Conservation (phyloP, 108 stramenopile genomes). For the Epithemia pelagica region DNA sequence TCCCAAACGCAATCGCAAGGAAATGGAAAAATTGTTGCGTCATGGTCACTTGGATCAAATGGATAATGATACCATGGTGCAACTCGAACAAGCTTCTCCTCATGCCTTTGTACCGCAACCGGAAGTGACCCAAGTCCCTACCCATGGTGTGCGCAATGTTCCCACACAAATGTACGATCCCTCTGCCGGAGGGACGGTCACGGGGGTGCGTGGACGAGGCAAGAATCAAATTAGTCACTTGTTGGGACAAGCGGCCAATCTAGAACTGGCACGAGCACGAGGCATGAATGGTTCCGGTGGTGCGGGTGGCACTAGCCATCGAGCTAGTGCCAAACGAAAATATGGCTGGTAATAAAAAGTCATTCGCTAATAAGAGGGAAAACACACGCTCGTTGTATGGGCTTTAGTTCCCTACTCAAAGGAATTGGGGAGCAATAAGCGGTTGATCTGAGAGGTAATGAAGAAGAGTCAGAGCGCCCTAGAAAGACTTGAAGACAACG, state of each 20-base stretch:
- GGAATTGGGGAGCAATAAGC: too few relatives aligned
- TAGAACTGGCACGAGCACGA: slow-evolving; percentile 24
- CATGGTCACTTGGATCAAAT: slow-evolving; percentile 22
- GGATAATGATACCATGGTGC: slow-evolving; percentile 12
- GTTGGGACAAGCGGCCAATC: slow-evolving; percentile 28
- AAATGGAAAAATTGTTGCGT: slow-evolving; percentile 41
- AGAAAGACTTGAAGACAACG: too few relatives aligned
- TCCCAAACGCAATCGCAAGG: slow-evolving; percentile 13
- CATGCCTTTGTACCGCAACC: slow-evolving; percentile 1
- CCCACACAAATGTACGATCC: slow-evolving; percentile 29
- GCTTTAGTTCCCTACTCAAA: too few relatives aligned
- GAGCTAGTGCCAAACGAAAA: slow-evolving; percentile 40
- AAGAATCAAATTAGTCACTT: slow-evolving; percentile 38
- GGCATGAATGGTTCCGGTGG: background rate
- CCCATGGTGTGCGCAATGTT: slow-evolving; percentile 24
- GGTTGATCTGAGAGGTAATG: too few relatives aligned
- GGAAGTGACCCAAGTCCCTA: background rate
- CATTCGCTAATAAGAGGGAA: too few relatives aligned
- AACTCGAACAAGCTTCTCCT: slow-evolving; percentile 7
- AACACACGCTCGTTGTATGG: too few relatives aligned
- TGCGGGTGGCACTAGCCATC: slow-evolving; percentile 5
- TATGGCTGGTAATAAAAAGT: slow-evolving; percentile 36
- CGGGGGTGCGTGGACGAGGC: slow-evolving; percentile 11
- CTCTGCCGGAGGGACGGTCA: slow-evolving; percentile 15
- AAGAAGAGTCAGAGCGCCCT: too few relatives aligned